Base-by-base conservation (phyloP, 345 rosid genomes). In the Arabis hirsuta region DNA sequence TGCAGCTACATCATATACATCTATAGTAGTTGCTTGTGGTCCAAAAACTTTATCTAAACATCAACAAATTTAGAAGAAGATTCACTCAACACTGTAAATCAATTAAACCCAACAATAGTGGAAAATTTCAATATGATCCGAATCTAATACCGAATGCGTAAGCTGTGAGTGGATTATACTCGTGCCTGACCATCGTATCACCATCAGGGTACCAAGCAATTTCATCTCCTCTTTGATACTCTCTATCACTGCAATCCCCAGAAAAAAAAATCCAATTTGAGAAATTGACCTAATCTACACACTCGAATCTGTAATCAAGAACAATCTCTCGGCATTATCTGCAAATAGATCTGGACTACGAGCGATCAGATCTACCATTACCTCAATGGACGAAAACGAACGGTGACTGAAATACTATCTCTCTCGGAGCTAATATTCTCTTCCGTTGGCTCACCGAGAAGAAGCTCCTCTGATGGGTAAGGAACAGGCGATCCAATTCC, bases 361-460 rank as follows among this genome's bases (percentile, higher is more conserved):
- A 50, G 44, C 45, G 64, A 68, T 76, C 74, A 76, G 79, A 76
- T 68, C 78, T 54, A 58, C 11, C 24, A 22, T 67, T 83, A 96
- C 99, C 96, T 96, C 86, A 96, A 55, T 52, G 99, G 98, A 65
- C 98, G 69, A 75, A 96, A 96, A 63, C 99, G 92, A 81, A 96
- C 89, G 77, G 99, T 92, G 61, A 96, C 99, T 55, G 96, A 92
- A 38, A 96, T 92, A 70, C 97, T 96, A 73, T 96, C 98, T 9
- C 89, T 84, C 56, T 87, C 91, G 11, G 91, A 81, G 79, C 81
- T 84, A 71, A 85, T 70, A 47, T 78, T 76, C 44, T 76, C 97
- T 26, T 76, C 97, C 74, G 81, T 8, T n/a, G 86, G 86, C 74
- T 88, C 97, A 4, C 81, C 83, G 26, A 75, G 73, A 71, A 96